Evolutionary conservation across 768 basidiomycete species (phyloP).

Genomic region (Phylloporus arenicola): DNA sequence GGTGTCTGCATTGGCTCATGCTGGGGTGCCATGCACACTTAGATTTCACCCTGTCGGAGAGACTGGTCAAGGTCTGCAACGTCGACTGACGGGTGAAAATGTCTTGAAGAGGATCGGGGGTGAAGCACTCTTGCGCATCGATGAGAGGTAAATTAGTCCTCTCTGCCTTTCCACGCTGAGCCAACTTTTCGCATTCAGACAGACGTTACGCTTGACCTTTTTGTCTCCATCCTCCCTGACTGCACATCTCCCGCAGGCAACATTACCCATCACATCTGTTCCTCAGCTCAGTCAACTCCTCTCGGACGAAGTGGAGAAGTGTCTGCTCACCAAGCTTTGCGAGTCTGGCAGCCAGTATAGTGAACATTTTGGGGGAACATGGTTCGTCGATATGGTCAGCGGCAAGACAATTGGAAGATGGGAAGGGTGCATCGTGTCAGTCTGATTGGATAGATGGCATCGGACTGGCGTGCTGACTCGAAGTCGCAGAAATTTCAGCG

Average conservation of each 20-base stretch:
- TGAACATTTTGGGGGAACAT: slow-evolving; percentile 49
- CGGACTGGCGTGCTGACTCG: slow-evolving; percentile 6
- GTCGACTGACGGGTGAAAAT: slow-evolving; percentile 39
- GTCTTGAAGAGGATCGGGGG: slow-evolving; percentile 50
- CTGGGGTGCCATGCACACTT: slow-evolving; percentile 52
- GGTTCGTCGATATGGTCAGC: slow-evolving; percentile 73
- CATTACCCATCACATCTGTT: slow-evolving; percentile 65
- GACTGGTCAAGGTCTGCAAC: slow-evolving; percentile 53
- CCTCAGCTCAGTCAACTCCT: slow-evolving; percentile 73
- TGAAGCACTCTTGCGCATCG: slow-evolving; percentile 68
- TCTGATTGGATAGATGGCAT: slow-evolving; percentile 10
- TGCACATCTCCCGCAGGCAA: slow-evolving; percentile 80
- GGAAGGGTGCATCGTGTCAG: slow-evolving; percentile 75
- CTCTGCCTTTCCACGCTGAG: neutral
- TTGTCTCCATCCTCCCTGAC: slow-evolving; percentile 67
- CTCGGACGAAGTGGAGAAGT: slow-evolving; percentile 69
- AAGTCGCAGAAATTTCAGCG: slow-evolving; percentile 54
- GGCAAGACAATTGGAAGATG: slow-evolving; percentile 65
- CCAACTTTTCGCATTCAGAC: slow-evolving; percentile 36
- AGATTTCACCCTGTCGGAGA: slow-evolving; percentile 64
- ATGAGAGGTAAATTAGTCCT: slow-evolving; percentile 45
- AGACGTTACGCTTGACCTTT: slow-evolving; percentile 72
- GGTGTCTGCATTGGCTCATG: slow-evolving; percentile 41
- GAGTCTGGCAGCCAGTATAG: slow-evolving; percentile 57
- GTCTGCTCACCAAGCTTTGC: slow-evolving; percentile 64